phyloP scores from a whole-genome alignment of 2,329 filamentous ascomycete genomes.

The Xylariaceae sp. region DNA sequence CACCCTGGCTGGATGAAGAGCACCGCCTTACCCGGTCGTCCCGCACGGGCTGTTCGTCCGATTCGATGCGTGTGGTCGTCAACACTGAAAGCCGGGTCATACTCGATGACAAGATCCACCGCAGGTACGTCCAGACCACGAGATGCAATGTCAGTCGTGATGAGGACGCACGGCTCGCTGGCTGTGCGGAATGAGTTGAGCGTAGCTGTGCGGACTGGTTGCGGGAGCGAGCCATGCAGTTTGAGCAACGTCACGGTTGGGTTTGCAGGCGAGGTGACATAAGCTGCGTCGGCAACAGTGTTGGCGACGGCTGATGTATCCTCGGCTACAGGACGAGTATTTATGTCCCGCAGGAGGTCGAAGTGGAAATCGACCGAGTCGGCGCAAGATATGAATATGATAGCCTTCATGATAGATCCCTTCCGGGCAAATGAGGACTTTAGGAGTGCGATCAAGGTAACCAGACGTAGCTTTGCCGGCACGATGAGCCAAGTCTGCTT shows the following conservation, averaged over 20 bases:
- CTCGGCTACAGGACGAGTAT: slow-evolving; percentile 20
- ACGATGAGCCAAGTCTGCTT: slow-evolving; percentile 88
- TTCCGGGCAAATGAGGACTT: slow-evolving; percentile 83
- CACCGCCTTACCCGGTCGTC: slow-evolving; percentile 76
- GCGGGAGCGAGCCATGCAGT: slow-evolving; percentile 86
- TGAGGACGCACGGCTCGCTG: slow-evolving; percentile 70
- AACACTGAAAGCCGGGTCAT: slow-evolving; percentile 89
- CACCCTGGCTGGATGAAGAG: slow-evolving; percentile 87
- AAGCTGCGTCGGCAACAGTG: slow-evolving; percentile 64
- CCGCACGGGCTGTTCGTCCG: slow-evolving; percentile 89
- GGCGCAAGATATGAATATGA: slow-evolving; percentile 93
- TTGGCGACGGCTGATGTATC: slow-evolving; percentile 39
- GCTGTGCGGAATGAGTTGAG: slow-evolving; percentile 72
- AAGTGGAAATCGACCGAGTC: slow-evolving; percentile 98
- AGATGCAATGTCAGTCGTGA: slow-evolving; percentile 93
- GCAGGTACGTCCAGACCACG: slow-evolving; percentile 93
- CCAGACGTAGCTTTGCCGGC: slow-evolving; percentile 83
- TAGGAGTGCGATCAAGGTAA: slow-evolving; percentile 77
- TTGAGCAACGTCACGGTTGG: slow-evolving; percentile 69
- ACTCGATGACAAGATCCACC: slow-evolving; percentile 91
- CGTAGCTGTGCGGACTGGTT: slow-evolving; percentile 81
- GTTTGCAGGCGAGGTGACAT: slow-evolving; percentile 71
- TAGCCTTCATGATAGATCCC: slow-evolving; percentile 92
- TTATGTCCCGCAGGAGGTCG: slow-evolving; percentile 59
- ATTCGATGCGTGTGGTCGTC: slow-evolving; percentile 94